Base-by-base conservation (phyloP, 176 grass and related monocot genomes). In the Phragmites australis region DNA sequence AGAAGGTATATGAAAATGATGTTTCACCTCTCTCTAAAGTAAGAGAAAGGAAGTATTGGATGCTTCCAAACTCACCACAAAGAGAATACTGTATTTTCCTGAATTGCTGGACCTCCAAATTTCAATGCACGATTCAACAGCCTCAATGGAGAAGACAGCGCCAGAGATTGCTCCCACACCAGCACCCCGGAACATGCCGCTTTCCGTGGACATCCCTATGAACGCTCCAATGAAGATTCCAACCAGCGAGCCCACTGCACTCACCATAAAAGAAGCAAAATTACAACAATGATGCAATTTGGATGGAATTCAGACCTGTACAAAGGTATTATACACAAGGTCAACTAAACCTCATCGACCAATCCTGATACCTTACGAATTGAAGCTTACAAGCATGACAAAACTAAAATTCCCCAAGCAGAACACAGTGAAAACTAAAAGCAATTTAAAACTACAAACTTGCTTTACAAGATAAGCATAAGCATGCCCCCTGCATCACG, bases 91-190 rank as follows among this genome's bases (percentile, higher is more conserved):
- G 56, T 83, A 89, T 89, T 90, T 94, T 60, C 88, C 89, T 12
- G 95, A 94, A 74, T 89, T 80, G 44, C 84, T 92, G 9, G 88
- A 93, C 32, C 80, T 91, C 95, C 92, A 98, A 65, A 98, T 85
- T 72, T 94, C 87, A 29, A 94, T 73, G 83, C 83, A 98, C 70
- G 95, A 92, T 71, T 98, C 95, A 32, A 98, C 92, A 6, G 87
- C 92, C 80, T 98, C 95, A 4, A 94, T 98, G 19, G 77, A 94
- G 88, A 98, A 98, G 53, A 98, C 92, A 0, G 90, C 92, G 0
- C 95, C 95, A 0, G 92, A 92, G 46, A 98, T 86, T 14, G 92
- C 95, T 60, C 95, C 95, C 0, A 98, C 89, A 7, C 92, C 95
- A 9, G 92, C 92, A 1, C 95, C 95, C 4, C 92, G 81, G 4